Conservation (phyloP, 2,329 filamentous ascomycete species). For the Fusarium sp. region DNA sequence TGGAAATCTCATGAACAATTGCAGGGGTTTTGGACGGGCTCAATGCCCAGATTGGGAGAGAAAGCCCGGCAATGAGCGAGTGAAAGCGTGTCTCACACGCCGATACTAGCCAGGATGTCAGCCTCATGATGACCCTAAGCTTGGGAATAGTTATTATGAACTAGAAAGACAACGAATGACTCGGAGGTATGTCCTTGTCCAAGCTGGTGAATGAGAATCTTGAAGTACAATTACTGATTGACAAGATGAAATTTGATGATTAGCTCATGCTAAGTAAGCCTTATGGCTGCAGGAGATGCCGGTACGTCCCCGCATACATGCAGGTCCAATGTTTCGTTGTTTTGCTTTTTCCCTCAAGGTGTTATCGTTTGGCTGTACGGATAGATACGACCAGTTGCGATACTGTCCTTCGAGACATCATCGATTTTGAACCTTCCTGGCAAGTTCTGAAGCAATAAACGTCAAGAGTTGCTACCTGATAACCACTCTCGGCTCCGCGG, state of each 20-base stretch:
- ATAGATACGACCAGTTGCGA: not conserved
- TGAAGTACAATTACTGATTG: constrained; percentile 21
- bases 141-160: not conserved
- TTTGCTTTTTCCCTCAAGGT: constrained; percentile 4
- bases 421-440: constrained; percentile 1
- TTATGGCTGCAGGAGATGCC: constrained; percentile 28
- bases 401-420: not conserved
- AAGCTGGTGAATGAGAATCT: constrained; percentile 11
- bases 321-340: constrained; percentile 32
- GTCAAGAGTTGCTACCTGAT: constrained; percentile 11
- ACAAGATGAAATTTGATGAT: constrained; percentile 18
- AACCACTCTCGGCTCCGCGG: constrained; percentile 21
- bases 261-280: constrained; percentile 28
- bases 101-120: constrained; percentile 37
- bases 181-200: constrained; percentile 8
- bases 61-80: constrained; percentile 35
- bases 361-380: not conserved
- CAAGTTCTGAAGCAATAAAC: not conserved
- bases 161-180: constrained; percentile 5
- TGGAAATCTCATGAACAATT: constrained; percentile 33
- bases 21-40: constrained; percentile 36
- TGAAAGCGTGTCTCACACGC: constrained; percentile 40
- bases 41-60: constrained; percentile 42
- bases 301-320: constrained; percentile 37
- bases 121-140: constrained; percentile 33